A percentile compares a stretch with the other conserved stretches of the same genome.
These are phyloP conservation scores for Saururus chinensis DNA, from an alignment of 164 flowering plant genomes.

Conservation along the genomic window DNA sequence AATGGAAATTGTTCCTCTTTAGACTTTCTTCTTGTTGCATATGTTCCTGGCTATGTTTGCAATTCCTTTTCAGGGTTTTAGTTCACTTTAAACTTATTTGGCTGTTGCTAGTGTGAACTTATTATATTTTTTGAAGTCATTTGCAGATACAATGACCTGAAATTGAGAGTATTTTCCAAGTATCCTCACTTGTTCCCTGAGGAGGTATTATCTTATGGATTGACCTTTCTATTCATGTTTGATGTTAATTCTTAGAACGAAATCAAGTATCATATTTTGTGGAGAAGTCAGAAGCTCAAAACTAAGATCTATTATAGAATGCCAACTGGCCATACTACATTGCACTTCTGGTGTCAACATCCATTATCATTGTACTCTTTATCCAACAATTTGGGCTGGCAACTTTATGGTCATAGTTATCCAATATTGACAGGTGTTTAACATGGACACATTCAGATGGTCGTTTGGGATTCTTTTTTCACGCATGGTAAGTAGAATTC, in stretches of 20 bases:
- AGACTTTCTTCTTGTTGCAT: too few species aligned
- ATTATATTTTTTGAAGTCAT: conserved; percentile 2
- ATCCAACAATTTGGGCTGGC: background rate
- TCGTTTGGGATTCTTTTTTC: conserved; percentile 98
- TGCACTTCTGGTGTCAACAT: background rate
- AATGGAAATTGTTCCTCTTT: too few species aligned
- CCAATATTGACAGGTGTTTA: conserved; percentile 50
- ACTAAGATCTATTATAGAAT: too few species aligned
- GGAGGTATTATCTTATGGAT: conserved; percentile 40
- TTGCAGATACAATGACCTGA: conserved; percentile 79
- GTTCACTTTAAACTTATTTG: too few species aligned
- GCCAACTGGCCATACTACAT: background rate
- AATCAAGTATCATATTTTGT: background rate
- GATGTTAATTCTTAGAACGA: background rate
- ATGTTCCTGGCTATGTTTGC: too few species aligned
- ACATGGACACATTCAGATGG: conserved; percentile 89
- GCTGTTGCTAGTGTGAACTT: too few species aligned
- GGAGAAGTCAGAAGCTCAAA: background rate
- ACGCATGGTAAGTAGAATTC: conserved; percentile 57
- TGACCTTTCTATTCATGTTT: background rate
- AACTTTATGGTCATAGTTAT: too few species aligned
- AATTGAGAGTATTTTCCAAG: conserved; percentile 74
- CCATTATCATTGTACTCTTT: background rate
- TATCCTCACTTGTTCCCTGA: conserved; percentile 79
- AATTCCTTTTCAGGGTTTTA: too few species aligned